These are phyloP conservation scores for Moricandia moricandioides DNA, from an alignment of 345 rosid genomes.

Conservation along the genomic window DNA sequence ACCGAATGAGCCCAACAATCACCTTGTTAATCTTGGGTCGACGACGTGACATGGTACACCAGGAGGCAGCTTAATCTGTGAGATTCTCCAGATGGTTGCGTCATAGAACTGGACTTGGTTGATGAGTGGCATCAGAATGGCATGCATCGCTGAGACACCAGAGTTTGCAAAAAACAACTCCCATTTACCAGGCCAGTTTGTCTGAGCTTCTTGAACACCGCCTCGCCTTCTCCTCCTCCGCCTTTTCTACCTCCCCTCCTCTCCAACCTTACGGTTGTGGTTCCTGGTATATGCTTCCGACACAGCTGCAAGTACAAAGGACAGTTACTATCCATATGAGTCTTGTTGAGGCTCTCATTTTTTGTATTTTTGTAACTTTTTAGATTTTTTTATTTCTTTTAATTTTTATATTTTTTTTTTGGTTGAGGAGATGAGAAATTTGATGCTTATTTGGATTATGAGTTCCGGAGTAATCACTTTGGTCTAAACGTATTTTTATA, in stretches of 20 bases:
- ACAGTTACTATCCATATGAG: slow-evolving; percentile 37
- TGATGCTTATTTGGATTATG: slow-evolving; percentile 24
- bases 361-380: neutral
- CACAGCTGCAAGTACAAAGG: slow-evolving; percentile 33
- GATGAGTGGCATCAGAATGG: slow-evolving; percentile 57
- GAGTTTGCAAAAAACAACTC: slow-evolving; percentile 51
- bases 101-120: slow-evolving; percentile 68
- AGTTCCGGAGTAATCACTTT: slow-evolving; percentile 25
- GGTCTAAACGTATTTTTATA: slow-evolving; percentile 12
- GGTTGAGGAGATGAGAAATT: slow-evolving; percentile 21
- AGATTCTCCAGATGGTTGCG: slow-evolving; percentile 64
- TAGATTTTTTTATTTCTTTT: neutral
- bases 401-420: neutral
- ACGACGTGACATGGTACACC: slow-evolving; percentile 45
- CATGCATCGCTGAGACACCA: slow-evolving; percentile 89
- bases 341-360: slow-evolving; percentile 35
- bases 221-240: slow-evolving; percentile 19
- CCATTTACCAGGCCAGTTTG: slow-evolving; percentile 54
- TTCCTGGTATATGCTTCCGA: slow-evolving; percentile 32
- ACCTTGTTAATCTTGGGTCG: slow-evolving; percentile 21
- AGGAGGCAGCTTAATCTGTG: slow-evolving; percentile 43
- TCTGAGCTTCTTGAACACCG: slow-evolving; percentile 3
- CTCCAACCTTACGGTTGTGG: neutral
- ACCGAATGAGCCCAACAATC: slow-evolving; percentile 80
- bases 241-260: slow-evolving; percentile 3